A percentile compares a stretch with the other conserved stretches of the same genome.
phyloP scores from a whole-genome alignment of 257 asterid genomes.

The Galeopsis tetrahit region DNA sequence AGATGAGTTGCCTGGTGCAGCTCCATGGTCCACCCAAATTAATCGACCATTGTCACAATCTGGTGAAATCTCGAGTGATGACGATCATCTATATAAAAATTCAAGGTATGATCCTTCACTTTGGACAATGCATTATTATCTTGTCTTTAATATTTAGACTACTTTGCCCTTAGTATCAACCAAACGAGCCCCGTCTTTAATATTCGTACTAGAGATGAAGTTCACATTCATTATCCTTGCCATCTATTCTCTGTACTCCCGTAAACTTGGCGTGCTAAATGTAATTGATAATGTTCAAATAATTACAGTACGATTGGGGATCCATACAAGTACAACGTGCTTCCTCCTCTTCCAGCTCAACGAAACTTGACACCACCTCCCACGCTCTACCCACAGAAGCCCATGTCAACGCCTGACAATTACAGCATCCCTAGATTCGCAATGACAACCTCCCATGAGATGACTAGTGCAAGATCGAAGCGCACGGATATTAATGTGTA shows the following conservation, averaged over 20 bases:
- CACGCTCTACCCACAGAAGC: conserved; percentile 96
- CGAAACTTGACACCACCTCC: conserved; percentile 93
- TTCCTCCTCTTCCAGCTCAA: conserved; percentile 97
- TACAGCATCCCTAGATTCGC: conserved; percentile 71
- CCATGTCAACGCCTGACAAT: conserved; percentile 79
- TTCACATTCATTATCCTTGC: not conserved
- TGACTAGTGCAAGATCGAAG: conserved; percentile 58
- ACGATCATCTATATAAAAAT: conserved; percentile 63
- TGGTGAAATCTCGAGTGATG: conserved; percentile 76
- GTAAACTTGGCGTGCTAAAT: not conserved
- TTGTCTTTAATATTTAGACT: too few species aligned
- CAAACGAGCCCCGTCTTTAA: not conserved
- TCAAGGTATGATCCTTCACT: conserved; percentile 47
- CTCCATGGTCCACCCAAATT: conserved; percentile 67
- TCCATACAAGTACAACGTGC: conserved; percentile 68
- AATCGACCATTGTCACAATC: conserved; percentile 53
- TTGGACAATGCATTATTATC: too few species aligned
- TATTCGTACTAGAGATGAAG: not conserved
- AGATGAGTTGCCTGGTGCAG: conserved; percentile 79
- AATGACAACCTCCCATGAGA: conserved; percentile 50
- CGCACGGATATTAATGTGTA: conserved; percentile 84
- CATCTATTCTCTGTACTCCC: not conserved
- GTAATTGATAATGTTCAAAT: too few species aligned
- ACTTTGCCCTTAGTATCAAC: too few species aligned
- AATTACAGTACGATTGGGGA: conserved; percentile 58